Evolutionary conservation across 257 asterid species (phyloP), one percentile per base, ranked within the genome.

Genomic region (Cinchona pubescens): DNA sequence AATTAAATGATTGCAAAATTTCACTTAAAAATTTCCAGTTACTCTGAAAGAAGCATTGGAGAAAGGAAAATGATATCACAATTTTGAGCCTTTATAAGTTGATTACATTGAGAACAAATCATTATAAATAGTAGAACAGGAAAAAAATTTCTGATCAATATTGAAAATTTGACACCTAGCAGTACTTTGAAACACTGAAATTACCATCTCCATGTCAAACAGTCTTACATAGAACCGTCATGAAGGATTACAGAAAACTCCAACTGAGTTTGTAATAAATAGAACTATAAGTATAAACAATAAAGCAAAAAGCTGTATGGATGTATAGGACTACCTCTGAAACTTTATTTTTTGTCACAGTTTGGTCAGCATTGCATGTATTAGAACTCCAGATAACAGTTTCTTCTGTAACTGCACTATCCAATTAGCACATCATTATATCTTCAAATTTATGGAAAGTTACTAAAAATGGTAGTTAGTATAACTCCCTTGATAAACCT

Each of bases 321-420:
- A 78, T 32, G 49, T 29, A 80, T 73, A 56, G 75, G 86, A 42
- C n/a, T 87, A 93, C 97, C 86, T 74, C 70, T 29, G 87, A 81
- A 40, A 64, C 78, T 59, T 80, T 83, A 71, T 67, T 85, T 81
- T 83, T 83, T 79, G 51, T 79, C 77, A 69, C 86, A 75, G 78
- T 83, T 77, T 80, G 78, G 34, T 87, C 99, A 91, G 92, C 94
- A 79, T 37, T 60, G 71, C 67, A 73, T 35, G 27, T 30, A 68
- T 78, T 67, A 85, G 76, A 70, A 29, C 45, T 62, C 74, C 43
- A 21, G 40, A 75, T 53, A 67, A 76, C 32, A 55, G 25, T 61
- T 34, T 56, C 49, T 23, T 48, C 58, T n/a, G 53, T 15, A 76
- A n/a, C 34, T 25, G 38, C 63, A 69, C 7, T 35, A 68, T 43